Base-by-base conservation (phyloP, 257 asterid species). In the Eustoma russellianum region DNA sequence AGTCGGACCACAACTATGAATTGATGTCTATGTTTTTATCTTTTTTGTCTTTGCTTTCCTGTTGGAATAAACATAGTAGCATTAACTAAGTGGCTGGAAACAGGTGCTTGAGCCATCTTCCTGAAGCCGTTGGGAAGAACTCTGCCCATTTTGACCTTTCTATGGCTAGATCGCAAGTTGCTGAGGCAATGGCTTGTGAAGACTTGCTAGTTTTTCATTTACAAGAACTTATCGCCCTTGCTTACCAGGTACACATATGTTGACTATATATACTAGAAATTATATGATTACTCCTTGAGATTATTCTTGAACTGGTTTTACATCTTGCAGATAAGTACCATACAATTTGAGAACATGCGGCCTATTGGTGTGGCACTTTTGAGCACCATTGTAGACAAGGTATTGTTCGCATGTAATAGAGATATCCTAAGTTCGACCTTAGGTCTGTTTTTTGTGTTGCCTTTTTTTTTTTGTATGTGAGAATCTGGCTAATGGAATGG, bases 31-130 rank as follows among this genome's bases (percentile, higher is more conserved):
- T 38, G 43, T 38, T 7, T 38, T 38, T 38, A 38, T 38, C 12
- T 11, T 38, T 13, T 17, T 12, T 59, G 9, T 17, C 56, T 48
- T 38, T 46, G 7, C 45, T 51, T 15, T 62, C 43, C 13, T 61
- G 17, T 57, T 50, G 9, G 24, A 17, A 44, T 30, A 60, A 33
- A 50, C 62, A 54, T 52, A 57, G 55, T 38, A 50, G 50, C 57
- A 55, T 64, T 61, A 56, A 57, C 62, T 48, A 64, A 51, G 51
- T 74, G 41, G 41, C 59, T 66, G 61, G 35, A 56, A 58, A 50
- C 66, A 92, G 99, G 94, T 92, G 99, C 80, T 75, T 92, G 70
- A 85, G 80, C 69, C 88, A 82, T 74, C 79, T 92, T 66, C 99
- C 99, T 59, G 86, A 59, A 60, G 99, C 99, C 59, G 94, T 92